These are phyloP conservation scores for Fusarium pininemorale DNA, from an alignment of 2,329 filamentous ascomycete species.

Conservation along the genomic window DNA sequence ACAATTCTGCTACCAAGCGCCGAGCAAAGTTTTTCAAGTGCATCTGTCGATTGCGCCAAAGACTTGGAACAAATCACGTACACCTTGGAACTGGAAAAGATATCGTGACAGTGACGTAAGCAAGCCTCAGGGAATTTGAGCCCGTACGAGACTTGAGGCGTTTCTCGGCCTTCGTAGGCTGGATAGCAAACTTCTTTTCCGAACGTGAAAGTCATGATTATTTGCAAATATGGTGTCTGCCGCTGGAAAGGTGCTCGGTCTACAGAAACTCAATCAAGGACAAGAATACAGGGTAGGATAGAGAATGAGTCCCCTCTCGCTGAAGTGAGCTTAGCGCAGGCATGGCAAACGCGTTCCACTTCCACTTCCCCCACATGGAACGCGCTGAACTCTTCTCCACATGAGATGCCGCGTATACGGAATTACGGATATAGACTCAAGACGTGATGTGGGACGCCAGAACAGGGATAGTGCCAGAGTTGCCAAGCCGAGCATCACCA, in stretches of 20 bases:
- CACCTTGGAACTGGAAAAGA: not conserved
- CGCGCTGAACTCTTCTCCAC: not conserved
- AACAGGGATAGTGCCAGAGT: not conserved
- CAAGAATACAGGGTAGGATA: not conserved
- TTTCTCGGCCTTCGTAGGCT: not conserved
- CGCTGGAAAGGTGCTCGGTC: too few relatives aligned
- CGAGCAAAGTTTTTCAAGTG: constrained; percentile 52
- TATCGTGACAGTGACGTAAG: not conserved
- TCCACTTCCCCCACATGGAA: not conserved
- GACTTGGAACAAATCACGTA: constrained; percentile 51
- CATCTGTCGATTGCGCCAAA: constrained; percentile 56
- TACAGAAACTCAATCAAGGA: rapidly evolving
- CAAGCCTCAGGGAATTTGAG: constrained; percentile 13
- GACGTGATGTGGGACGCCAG: not conserved
- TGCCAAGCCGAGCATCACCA: not conserved
- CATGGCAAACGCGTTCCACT: not conserved
- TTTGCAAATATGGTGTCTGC: rapidly evolving
- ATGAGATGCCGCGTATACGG: not conserved
- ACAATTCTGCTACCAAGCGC: constrained; percentile 54
- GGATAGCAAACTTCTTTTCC: not conserved
- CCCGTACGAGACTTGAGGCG: constrained; percentile 10
- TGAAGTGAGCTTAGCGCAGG: not conserved
- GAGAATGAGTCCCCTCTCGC: not conserved
- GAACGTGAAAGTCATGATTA: not conserved
- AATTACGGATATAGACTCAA: not conserved